phyloP scores from a whole-genome alignment of 129 eudicot genomes.

The Arctium lappa region DNA sequence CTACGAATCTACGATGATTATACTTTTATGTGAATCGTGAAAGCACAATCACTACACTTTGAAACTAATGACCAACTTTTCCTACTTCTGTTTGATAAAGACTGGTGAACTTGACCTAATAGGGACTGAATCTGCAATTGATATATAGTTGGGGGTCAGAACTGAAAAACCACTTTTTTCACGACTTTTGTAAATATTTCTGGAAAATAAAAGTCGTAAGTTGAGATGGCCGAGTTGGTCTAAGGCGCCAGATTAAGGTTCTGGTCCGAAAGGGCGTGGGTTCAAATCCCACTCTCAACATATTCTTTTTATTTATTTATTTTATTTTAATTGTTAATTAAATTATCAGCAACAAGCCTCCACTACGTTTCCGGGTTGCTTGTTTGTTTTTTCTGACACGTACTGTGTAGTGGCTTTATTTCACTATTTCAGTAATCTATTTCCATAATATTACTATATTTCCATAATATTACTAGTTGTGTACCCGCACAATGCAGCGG shows the following conservation, averaged over 20 bases:
- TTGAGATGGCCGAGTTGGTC: conserved; percentile 91
- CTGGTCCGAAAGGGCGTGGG: conserved; percentile 92
- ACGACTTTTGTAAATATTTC: background rate
- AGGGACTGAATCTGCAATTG: background rate
- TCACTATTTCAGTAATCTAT: too few relatives aligned
- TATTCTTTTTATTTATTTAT: too few relatives aligned
- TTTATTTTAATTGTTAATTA: too few relatives aligned
- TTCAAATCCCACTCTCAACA: conserved; percentile 84
- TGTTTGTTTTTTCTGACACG: too few relatives aligned
- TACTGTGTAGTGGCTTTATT: too few relatives aligned
- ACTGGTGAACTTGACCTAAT: background rate
- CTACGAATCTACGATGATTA: too few relatives aligned
- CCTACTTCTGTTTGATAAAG: background rate
- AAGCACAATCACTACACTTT: background rate
- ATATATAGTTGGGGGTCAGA: background rate
- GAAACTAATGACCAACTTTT: background rate
- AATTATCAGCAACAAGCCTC: too few relatives aligned
- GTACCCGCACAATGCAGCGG: too few relatives aligned
- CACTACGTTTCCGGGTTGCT: too few relatives aligned
- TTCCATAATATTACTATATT: too few relatives aligned
- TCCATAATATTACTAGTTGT: too few relatives aligned
- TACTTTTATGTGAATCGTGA: background rate
- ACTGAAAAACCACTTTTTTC: background rate
- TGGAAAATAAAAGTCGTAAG: background rate
- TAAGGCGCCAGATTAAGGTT: conserved; percentile 95